These are phyloP conservation scores for Quercus aquifolioides DNA, from an alignment of 306 rosid genomes.

Conservation along the genomic window DNA sequence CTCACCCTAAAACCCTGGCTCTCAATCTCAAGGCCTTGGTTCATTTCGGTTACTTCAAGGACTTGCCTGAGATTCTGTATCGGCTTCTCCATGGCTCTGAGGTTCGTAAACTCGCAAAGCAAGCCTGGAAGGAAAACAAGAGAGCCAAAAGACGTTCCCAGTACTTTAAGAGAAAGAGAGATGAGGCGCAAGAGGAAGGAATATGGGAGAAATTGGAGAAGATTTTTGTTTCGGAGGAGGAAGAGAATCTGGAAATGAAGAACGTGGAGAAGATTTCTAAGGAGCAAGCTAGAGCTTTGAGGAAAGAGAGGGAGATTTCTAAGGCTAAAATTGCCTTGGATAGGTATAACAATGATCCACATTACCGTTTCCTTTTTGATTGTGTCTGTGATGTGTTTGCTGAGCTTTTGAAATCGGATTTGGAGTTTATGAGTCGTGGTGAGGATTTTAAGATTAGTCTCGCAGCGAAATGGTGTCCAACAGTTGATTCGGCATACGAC, in stretches of 20 bases:
- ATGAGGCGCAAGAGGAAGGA: no score
- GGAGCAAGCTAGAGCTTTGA: background rate
- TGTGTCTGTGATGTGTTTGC: slow-evolving; percentile 11
- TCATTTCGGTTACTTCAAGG: slow-evolving; percentile 9
- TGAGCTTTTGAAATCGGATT: background rate
- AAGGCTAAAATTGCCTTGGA: slow-evolving; percentile 7
- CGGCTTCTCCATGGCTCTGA: background rate
- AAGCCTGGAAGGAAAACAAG: background rate
- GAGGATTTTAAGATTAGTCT: background rate
- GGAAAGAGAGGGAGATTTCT: background rate
- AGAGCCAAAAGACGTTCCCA: no score
- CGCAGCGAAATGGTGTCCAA: slow-evolving; percentile 17
- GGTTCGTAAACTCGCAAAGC: background rate
- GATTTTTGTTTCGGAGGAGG: no score
- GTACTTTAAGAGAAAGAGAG: background rate
- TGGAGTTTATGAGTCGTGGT: background rate
- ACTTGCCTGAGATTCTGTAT: slow-evolving; percentile 9
- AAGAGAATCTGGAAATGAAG: no score
- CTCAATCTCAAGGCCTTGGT: background rate
- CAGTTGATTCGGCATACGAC: slow-evolving; percentile 4
- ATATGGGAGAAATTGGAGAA: no score
- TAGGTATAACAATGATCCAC: background rate
- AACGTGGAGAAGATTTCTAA: background rate
- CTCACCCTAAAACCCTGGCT: slow-evolving; percentile 10
- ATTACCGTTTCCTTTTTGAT: background rate